Evolutionary conservation across 2,329 filamentous ascomycete genomes (phyloP).

Genomic region (Gnomoniopsis sp.): DNA sequence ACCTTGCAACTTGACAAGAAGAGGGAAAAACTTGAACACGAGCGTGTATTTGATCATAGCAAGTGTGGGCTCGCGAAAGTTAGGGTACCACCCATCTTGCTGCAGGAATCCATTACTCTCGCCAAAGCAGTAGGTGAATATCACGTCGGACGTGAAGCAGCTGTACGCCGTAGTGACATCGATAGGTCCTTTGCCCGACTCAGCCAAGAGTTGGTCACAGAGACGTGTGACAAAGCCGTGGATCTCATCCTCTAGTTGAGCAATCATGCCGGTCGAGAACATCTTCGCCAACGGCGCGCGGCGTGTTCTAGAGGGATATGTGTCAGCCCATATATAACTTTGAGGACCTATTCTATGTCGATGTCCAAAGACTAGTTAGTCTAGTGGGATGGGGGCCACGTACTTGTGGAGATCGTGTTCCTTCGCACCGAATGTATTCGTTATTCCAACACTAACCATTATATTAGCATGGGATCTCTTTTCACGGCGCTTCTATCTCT

Average conservation of each 20-base stretch:
- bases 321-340: background rate
- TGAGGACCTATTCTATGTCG: background rate
- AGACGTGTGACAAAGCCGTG: background rate
- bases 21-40: constrained; percentile 1
- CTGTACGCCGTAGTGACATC: constrained; percentile 34
- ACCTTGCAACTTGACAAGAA: background rate
- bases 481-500: background rate
- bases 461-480: background rate
- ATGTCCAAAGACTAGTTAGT: background rate
- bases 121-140: constrained; percentile 33
- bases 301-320: background rate
- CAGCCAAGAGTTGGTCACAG: constrained; percentile 27
- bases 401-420: background rate
- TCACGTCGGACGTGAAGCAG: constrained; percentile 37
- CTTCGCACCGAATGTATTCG: background rate
- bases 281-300: background rate
- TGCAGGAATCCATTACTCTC: constrained; percentile 1
- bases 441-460: background rate
- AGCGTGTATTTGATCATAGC: background rate
- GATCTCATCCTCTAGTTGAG: background rate
- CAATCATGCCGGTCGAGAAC: background rate
- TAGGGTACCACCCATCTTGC: constrained; percentile 2
- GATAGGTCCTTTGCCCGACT: constrained; percentile 23
- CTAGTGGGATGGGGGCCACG: background rate
- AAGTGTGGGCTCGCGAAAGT: background rate